Base-by-base conservation (phyloP, 495 filamentous ascomycete species). In the Lichenothelia convexa region DNA sequence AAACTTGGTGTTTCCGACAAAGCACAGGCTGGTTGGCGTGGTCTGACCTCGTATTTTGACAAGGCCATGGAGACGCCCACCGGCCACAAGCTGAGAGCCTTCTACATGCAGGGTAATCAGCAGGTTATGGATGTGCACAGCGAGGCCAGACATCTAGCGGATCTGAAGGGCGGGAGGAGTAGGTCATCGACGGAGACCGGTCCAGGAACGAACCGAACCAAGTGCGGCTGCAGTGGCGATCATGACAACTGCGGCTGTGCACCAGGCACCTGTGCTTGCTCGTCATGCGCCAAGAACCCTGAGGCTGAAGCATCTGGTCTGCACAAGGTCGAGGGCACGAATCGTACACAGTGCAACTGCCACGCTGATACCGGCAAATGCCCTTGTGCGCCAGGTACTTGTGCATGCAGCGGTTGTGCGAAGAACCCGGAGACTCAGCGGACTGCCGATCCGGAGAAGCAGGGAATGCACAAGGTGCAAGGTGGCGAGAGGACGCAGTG, bases 91-190 rank as follows among this genome's bases (percentile, higher is more conserved):
- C 59, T 97, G 22, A 77, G 80, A 19, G 61, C 72, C 32, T 95
- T 97, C 62, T 95, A 97, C 57, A 66, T 70, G 6, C 63, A 77
- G 39, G 67, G 75, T 38, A 70, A 74, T 53, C 81, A 83, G 58
- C 82, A 92, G 63, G 80, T 93, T 8, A 64, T 80, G 34, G 89
- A 97, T 46, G 87, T 97, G 37, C 87, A 95, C 55, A 68, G 59
- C 34, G 89, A 97, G 66, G 89, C 89, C 2, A 65, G 71, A 32
- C 73, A 87, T 43, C 62, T 97, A 20, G 85, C 85, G 7, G 76
- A 93, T 45, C 48, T 95, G 40, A 93, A 92, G 72, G 73, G 72
- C 19, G 60, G 68, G 39, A 84, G 66, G 67, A 5, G 29, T 34
- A 29, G 38, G 38, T 20, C 39, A 46, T 35, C 44, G 39, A 32